Evolutionary conservation across 2,329 filamentous ascomycete genomes (phyloP).

Genomic region (Penicillium sclerotiorum): DNA sequence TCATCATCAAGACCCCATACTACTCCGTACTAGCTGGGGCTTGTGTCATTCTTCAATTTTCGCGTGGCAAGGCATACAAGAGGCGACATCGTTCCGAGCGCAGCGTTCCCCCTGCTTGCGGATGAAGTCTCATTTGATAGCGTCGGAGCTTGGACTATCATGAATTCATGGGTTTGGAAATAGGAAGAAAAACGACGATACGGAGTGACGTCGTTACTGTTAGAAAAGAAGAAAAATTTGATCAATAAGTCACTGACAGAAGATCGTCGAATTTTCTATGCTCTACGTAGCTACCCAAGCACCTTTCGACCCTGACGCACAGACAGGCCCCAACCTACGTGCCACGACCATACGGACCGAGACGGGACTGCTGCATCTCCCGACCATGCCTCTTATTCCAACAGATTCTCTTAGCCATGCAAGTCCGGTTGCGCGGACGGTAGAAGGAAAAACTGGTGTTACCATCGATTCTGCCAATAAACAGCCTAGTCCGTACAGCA

Average conservation of each 20-base stretch:
- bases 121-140: too few species aligned
- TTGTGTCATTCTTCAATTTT: constrained; percentile 4
- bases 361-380: constrained; percentile 22
- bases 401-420: constrained; percentile 20
- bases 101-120: background rate
- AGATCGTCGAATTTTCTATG: background rate
- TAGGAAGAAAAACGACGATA: background rate
- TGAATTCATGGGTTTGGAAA: background rate
- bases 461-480: constrained; percentile 23
- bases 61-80: constrained; percentile 6
- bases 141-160: background rate
- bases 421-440: constrained; percentile 22
- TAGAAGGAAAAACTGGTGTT: constrained; percentile 20
- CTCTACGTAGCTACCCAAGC: background rate
- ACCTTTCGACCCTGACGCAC: constrained; percentile 9
- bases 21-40: background rate
- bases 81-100: background rate
- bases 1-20: constrained; percentile 3
- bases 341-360: constrained; percentile 24
- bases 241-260: too few species aligned
- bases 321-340: constrained; percentile 4
- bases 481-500: constrained; percentile 4
- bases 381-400: constrained; percentile 16
- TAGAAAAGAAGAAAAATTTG: background rate
- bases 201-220: background rate